Evolutionary conservation across 2,329 filamentous ascomycete genomes (phyloP).

Genomic region (Hypoxylon sp.): DNA sequence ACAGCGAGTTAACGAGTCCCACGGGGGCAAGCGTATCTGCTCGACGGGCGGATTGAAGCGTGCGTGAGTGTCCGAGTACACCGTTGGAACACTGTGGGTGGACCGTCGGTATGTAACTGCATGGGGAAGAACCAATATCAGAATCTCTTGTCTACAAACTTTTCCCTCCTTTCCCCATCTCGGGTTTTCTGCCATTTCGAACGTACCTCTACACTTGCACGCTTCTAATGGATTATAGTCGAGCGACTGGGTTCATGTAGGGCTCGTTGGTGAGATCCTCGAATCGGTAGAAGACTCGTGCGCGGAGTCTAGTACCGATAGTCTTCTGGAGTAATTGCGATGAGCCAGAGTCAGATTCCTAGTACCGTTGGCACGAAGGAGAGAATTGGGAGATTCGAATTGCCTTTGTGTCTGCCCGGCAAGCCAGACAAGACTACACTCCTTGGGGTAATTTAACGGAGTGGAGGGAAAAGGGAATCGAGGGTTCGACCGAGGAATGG

Average conservation of each 20-base stretch:
- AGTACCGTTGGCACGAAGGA: conserved; percentile 49
- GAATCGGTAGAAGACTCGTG: conserved; percentile 53
- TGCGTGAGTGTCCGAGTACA: conserved; percentile 58
- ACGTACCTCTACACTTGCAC: conserved; percentile 54
- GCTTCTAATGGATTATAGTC: conserved; percentile 49
- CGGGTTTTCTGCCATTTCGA: conserved; percentile 4
- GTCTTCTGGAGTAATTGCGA: conserved; percentile 51
- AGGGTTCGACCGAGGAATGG: conserved; percentile 50
- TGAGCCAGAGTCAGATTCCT: conserved; percentile 54
- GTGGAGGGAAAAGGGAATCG: conserved; percentile 29
- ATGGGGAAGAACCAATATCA: conserved; percentile 52
- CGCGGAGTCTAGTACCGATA: conserved; percentile 51
- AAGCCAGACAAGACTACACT: conserved; percentile 46
- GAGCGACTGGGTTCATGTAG: conserved; percentile 52
- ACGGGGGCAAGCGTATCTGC: conserved; percentile 58
- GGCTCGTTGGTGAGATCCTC: conserved; percentile 50
- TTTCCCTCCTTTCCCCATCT: background rate
- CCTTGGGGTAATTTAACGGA: conserved; percentile 40
- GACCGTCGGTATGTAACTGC: conserved; percentile 60
- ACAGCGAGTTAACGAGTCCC: conserved; percentile 76
- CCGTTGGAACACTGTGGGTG: conserved; percentile 50
- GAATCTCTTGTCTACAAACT: conserved; percentile 35
- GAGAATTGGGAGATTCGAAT: conserved; percentile 44
- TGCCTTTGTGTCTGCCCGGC: conserved; percentile 40
- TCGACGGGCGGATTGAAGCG: conserved; percentile 58